Conservation (phyloP, 192 early-diverging fungal species). For the Coemansia sp. region DNA sequence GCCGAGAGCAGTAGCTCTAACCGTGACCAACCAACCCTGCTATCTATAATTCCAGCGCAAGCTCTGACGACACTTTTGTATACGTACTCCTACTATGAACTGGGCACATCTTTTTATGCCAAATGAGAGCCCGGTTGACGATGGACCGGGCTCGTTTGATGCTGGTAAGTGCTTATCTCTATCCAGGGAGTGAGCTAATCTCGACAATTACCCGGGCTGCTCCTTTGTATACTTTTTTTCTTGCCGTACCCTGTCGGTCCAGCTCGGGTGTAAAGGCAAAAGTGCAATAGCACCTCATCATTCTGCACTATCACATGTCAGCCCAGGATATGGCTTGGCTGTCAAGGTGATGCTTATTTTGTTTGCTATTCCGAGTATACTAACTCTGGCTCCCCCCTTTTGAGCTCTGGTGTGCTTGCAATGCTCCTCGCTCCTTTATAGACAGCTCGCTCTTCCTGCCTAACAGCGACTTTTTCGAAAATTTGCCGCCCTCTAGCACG, state of each 20-base stretch:
- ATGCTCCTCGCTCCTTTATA: slow-evolving; percentile 16
- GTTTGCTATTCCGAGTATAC: not conserved
- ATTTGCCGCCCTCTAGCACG: slow-evolving; percentile 10
- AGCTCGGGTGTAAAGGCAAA: not conserved
- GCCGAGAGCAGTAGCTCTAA: slow-evolving; percentile 4
- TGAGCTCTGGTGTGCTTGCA: not conserved
- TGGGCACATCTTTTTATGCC: slow-evolving; percentile 51
- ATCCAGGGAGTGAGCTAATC: not conserved
- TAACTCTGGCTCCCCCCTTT: not conserved
- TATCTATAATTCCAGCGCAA: not conserved
- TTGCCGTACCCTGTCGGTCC: not conserved
- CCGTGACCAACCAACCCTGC: not conserved
- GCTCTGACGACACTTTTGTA: not conserved
- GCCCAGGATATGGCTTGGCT: slow-evolving; percentile 10
- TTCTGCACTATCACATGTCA: slow-evolving; percentile 23
- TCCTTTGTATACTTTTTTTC: not conserved
- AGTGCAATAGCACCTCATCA: not conserved
- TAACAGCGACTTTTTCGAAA: slow-evolving; percentile 48
- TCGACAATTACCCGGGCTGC: not conserved
- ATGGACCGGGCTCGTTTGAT: slow-evolving; percentile 31
- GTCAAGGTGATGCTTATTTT: not conserved
- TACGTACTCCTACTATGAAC: slow-evolving; percentile 33
- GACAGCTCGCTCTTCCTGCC: slow-evolving; percentile 41
- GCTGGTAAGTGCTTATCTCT: slow-evolving; percentile 37
- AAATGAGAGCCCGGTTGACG: slow-evolving; percentile 19